Base-by-base conservation (phyloP, 2,329 filamentous ascomycete species). In the Stagonosporopsis cucurbitacearum region DNA sequence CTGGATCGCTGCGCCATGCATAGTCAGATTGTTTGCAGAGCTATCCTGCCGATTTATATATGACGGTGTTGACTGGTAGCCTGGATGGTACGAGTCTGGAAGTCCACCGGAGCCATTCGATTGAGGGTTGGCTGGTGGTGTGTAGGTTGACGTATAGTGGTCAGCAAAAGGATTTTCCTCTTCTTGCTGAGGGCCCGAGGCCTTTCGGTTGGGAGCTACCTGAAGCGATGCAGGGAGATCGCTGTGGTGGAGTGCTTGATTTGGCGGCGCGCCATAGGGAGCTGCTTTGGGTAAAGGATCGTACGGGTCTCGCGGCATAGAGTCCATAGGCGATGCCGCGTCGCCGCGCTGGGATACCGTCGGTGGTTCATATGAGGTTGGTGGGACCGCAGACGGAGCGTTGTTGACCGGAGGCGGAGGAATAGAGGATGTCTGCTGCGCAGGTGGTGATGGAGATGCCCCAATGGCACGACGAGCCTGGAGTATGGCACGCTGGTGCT, bases 401-500 rank as follows among this genome's bases (percentile, higher is more conserved):
- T 45, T 54, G 41, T 50, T 59, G 35, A 59, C n/a, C 1, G 32
- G 30, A 22, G 48, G 48, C 15, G 36, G 36, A 36, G 53, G 41
- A 30, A 22, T 30, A 4, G 46, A 36, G 35, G 53, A 47, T 13
- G 28, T 36, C 23, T 62, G 64, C 17, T 59, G 52, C 5, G 61
- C 56, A 8, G 68, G 65, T 6, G 68, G 64, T 11, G 68, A 64
- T 40, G 63, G 67, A 20, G 65, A 57, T 15, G 49, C 55, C 12
- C 76, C 76, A 17, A 74, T 62, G 3, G 74, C 68, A 45, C 82
- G 80, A 41, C 86, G 79, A 8, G 85, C 86, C 58, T 82, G 78
- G 6, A 88, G 78, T 36, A 96, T 80, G 9, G 92, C 89, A 50
- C 92, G 87, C 75, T 96, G 91, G 74, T 97, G 91, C 71, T 92